phyloP scores from a whole-genome alignment of 2,329 filamentous ascomycete genomes.

The Diaporthe longicolla region DNA sequence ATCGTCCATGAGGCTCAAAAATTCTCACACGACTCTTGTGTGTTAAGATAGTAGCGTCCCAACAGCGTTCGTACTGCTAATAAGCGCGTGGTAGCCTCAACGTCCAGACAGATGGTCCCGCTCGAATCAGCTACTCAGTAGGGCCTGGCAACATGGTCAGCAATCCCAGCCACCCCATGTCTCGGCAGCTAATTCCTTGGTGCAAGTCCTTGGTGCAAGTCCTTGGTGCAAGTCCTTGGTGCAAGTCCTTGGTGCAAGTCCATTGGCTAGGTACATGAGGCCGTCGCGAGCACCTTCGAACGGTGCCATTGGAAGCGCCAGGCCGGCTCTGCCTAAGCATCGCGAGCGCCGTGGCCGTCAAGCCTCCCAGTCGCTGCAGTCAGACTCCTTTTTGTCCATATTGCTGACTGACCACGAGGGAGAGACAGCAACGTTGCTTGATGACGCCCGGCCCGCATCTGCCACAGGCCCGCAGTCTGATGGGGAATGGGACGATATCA shows the following conservation, averaged over 20 bases:
- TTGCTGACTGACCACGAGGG: slow-evolving; percentile 1
- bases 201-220: too few relatives aligned
- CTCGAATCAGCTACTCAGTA: background rate
- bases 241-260: slow-evolving; percentile 22
- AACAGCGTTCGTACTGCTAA: background rate
- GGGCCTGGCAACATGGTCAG: slow-evolving; percentile 1
- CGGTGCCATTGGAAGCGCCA: slow-evolving; percentile 11
- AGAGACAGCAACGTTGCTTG: slow-evolving; percentile 18
- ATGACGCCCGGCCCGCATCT: background rate
- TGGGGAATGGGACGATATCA: background rate
- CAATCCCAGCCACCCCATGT: slow-evolving; percentile 22
- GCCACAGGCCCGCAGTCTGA: slow-evolving; percentile 4
- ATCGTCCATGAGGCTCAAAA: slow-evolving; percentile 32
- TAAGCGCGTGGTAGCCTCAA: background rate
- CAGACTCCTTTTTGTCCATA: background rate
- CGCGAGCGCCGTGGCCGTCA: background rate
- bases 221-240: too few relatives aligned
- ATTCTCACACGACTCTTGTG: background rate
- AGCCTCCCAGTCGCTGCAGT: slow-evolving; percentile 8
- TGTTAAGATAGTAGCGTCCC: background rate
- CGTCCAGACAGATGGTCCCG: too few relatives aligned
- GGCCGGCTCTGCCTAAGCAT: background rate
- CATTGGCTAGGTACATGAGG: slow-evolving; percentile 7
- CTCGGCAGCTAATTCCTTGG: slow-evolving; percentile 15
- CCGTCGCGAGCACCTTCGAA: background rate